Conservation (phyloP, 768 basidiomycete genomes). For the Rhodotorula graminis region DNA sequence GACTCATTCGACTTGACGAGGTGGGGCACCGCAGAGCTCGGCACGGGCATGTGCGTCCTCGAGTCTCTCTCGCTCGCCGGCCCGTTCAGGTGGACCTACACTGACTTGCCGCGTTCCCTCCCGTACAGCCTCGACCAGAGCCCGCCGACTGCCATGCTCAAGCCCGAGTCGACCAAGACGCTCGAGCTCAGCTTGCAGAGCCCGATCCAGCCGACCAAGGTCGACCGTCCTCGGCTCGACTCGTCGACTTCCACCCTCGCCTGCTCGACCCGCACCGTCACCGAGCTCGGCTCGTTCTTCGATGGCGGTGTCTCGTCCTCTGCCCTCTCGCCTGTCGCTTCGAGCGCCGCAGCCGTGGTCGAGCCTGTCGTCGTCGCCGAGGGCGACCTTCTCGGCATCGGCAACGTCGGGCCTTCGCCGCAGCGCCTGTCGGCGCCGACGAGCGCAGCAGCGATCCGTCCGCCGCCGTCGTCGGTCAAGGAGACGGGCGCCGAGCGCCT, state of each 20-base stretch:
- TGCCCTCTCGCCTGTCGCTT: neutral
- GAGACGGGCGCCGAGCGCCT: slow-evolving; percentile 12
- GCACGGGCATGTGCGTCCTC: slow-evolving; percentile 6
- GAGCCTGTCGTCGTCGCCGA: neutral
- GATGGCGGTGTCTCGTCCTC: neutral
- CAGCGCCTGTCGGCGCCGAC: neutral
- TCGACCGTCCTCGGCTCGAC: neutral
- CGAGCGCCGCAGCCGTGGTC: neutral
- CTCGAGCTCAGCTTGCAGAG: slow-evolving; percentile 7
- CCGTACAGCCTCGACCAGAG: slow-evolving; percentile 18
- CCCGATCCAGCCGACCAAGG: neutral
- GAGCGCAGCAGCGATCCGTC: neutral
- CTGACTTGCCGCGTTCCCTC: neutral
- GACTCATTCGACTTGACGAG: neutral
- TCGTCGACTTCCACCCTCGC: neutral
- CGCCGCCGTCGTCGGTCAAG: neutral
- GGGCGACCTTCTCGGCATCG: slow-evolving; percentile 16
- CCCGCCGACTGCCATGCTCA: slow-evolving; percentile 10
- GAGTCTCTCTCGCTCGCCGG: neutral
- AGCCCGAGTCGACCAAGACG: slow-evolving; percentile 19
- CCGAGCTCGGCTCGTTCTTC: neutral
- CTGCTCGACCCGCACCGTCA: slow-evolving; percentile 7
- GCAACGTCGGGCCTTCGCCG: neutral
- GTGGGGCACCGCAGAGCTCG: neutral
- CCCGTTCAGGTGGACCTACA: no score